phyloP scores from a whole-genome alignment of 1,284 basidiomycete genomes.

The Mycosarcoma maydis region DNA sequence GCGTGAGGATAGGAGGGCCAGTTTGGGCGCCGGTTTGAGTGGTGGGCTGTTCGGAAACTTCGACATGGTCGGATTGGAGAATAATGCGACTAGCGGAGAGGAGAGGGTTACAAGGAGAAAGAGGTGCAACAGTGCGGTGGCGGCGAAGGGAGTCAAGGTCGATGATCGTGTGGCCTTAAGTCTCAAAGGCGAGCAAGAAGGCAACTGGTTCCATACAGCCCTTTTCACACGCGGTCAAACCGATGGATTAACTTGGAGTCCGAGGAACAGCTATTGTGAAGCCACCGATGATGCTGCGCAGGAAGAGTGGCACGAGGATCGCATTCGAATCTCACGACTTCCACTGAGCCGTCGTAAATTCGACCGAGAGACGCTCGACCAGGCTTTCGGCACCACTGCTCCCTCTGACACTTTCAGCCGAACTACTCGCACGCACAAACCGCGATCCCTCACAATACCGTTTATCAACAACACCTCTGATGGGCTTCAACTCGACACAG shows the following conservation, averaged over 20 bases:
- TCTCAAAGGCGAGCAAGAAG: too few relatives aligned
- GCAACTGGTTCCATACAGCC: slow-evolving; percentile 6
- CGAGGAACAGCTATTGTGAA: not conserved
- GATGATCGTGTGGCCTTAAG: too few relatives aligned
- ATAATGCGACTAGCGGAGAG: too few relatives aligned
- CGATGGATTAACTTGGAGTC: not conserved
- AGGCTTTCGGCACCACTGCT: slow-evolving; percentile 9
- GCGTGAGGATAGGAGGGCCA: slow-evolving; percentile 1
- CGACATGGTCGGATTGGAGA: too few relatives aligned
- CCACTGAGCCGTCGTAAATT: slow-evolving; percentile 15
- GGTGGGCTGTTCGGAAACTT: too few relatives aligned
- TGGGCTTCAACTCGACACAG: too few relatives aligned
- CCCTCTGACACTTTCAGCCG: too few relatives aligned
- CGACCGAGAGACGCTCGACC: slow-evolving; percentile 11
- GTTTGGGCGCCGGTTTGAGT: slow-evolving; percentile 1
- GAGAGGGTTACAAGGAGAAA: slow-evolving; percentile 17
- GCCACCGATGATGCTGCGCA: too few relatives aligned
- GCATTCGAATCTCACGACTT: slow-evolving; percentile 18
- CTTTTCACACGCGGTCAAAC: slow-evolving; percentile 20
- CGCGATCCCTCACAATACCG: not conserved
- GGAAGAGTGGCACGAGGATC: not conserved
- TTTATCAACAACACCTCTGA: too few relatives aligned
- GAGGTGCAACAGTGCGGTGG: slow-evolving; percentile 18
- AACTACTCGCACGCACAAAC: slow-evolving; percentile 1
- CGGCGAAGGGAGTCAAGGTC: too few relatives aligned